Base-by-base conservation (phyloP, 139 green algal genomes). In the Pleodorina starrii region DNA sequence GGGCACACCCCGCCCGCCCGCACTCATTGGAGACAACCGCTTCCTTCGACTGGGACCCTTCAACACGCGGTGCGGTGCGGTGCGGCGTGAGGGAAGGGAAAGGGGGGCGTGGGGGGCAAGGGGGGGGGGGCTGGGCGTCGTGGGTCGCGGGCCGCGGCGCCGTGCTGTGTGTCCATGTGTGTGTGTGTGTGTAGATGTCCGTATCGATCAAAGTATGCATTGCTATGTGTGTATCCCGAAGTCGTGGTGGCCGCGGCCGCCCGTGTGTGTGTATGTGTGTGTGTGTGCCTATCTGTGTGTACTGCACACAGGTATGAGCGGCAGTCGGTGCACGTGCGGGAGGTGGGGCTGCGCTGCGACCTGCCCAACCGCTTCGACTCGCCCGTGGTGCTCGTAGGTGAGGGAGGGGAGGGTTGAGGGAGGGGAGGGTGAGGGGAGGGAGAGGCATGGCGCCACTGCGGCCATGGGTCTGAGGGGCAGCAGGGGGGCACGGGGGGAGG, bases 41-140 rank as follows among this genome's bases (percentile, higher is more conserved):
- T 97, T 97, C 90, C 57, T 97, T 43, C 92, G 96, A 87, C 90
- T 99, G 73, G 97, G 95, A 14, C 97, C 97, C 2, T 96, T 96
- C 92, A 97, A 97, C 92, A 96, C 95, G 0, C 89, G 94, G 40
- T 98, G 94, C n/a, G 91, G 1, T 23, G n/a, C 21, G 29, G n/a
- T 17, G 29, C 2, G 17, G 19, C 29, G 63, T 2, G 29, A 5
- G 63, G 29, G 63, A 42, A 40, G 63, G 63, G 29, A 35, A 72
- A 7, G 60, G 60, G 60, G 60, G 60, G 60, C 25, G 60, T 72
- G 27, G 35, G 5, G n/a, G 5, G 63, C 91, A 42, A 27, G 77
- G 35, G 32, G 50, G 77, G 77, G 51, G 51, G 23, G 12, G 38
- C n/a, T n/a, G n/a, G n/a, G n/a, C n/a, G n/a, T n/a, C n/a, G n/a